These are phyloP conservation scores for Pseudozyma sp. DNA, from an alignment of 1,284 basidiomycete genomes.

Conservation along the genomic window DNA sequence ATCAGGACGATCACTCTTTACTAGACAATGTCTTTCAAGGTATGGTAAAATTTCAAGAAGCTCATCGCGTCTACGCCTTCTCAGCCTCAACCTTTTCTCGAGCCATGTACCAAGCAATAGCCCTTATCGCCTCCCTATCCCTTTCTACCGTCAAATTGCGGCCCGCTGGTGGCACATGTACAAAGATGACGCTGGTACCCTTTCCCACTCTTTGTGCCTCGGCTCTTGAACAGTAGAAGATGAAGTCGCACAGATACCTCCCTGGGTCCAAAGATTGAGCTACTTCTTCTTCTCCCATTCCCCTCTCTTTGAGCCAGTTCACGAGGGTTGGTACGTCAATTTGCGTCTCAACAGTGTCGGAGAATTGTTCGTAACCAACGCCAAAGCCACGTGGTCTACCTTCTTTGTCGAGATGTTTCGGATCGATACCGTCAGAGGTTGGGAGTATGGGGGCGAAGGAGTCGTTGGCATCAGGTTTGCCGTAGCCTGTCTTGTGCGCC, in stretches of 20 bases:
- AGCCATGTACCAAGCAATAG: constrained; percentile 40
- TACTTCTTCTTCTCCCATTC: constrained; percentile 12
- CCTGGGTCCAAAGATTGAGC: constrained; percentile 37
- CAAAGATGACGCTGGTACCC: constrained; percentile 28
- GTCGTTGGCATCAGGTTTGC: constrained; percentile 22
- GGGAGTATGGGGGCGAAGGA: constrained; percentile 15
- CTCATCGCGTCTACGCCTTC: constrained; percentile 2
- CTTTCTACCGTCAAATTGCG: constrained; percentile 15
- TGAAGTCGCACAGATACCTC: constrained; percentile 51
- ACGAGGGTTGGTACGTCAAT: constrained; percentile 28
- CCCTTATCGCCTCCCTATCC: constrained; percentile 21
- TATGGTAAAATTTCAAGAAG: constrained; percentile 7
- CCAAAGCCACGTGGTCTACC: constrained; percentile 30
- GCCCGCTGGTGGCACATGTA: constrained; percentile 40
- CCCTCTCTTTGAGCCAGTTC: constrained; percentile 13
- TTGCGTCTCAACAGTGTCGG: constrained; percentile 7
- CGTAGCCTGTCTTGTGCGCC: constrained; percentile 45
- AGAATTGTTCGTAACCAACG: constrained; percentile 28
- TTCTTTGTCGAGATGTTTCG: constrained; percentile 14
- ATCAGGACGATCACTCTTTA: no score
- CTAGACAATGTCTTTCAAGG: no score
- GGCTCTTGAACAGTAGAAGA: constrained; percentile 40
- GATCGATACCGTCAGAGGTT: background rate
- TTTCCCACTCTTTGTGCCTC: constrained; percentile 16
- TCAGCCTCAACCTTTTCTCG: constrained; percentile 1